phyloP scores from a whole-genome alignment of 192 early-diverging fungal species.

The Funneliformis mosseae region DNA sequence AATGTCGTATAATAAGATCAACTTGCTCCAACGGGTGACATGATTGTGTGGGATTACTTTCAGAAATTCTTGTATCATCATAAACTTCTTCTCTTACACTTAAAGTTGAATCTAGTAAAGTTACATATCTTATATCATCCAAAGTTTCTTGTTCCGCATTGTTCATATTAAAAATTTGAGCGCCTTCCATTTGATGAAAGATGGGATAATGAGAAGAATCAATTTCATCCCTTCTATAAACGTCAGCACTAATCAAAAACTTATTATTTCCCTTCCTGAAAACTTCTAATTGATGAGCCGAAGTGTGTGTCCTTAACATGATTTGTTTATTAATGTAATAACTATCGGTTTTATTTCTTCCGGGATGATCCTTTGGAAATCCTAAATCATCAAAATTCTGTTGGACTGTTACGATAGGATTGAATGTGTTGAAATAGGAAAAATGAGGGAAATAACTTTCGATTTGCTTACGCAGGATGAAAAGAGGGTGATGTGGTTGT shows the following conservation, averaged over 20 bases:
- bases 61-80: conserved; percentile 57
- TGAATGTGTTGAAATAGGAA: conserved; percentile 63
- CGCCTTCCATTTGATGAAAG: conserved; percentile 99
- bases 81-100: neutral
- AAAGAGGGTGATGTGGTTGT: conserved; percentile 80
- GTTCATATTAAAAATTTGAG: conserved; percentile 65
- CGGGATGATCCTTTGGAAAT: conserved; percentile 80
- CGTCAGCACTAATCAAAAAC: conserved; percentile 94
- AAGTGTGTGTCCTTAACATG: conserved; percentile 90
- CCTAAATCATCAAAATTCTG: conserved; percentile 94
- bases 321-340: conserved; percentile 86
- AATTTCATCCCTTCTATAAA: conserved; percentile 96
- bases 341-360: conserved; percentile 81
- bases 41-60: conserved; percentile 73
- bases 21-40: conserved; percentile 66
- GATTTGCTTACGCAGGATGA: conserved; percentile 81
- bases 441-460: conserved; percentile 72
- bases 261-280: conserved; percentile 63
- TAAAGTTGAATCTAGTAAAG: conserved; percentile 22
- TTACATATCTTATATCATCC: conserved; percentile 35
- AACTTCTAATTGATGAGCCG: conserved; percentile 89
- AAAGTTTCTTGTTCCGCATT: conserved; percentile 41
- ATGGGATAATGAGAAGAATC: conserved; percentile 95
- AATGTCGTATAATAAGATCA: conserved; percentile 60
- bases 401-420: conserved; percentile 79